A percentile compares a stretch with the other conserved stretches of the same genome.
Conservation (phyloP, 139 green algal genomes). For the Eudorina sp. region DNA sequence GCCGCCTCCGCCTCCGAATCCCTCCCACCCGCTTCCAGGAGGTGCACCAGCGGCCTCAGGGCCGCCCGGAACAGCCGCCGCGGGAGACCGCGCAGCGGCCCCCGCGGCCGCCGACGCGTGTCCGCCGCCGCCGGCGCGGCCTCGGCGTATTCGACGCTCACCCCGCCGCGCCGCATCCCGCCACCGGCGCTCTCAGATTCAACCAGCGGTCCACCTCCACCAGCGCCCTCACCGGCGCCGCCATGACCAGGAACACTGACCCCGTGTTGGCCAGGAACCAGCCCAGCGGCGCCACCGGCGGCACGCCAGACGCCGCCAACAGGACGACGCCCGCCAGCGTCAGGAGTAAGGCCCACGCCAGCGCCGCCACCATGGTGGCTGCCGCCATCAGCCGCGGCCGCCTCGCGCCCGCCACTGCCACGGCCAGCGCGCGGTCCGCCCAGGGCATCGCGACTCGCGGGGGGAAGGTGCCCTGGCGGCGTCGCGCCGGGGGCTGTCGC, state of each 20-base stretch:
- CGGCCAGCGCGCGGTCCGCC: neutral
- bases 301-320: neutral
- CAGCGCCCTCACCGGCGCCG: neutral
- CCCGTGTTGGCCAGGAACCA: conserved; percentile 3
- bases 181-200: neutral
- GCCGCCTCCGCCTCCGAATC: too few species aligned
- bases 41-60: neutral
- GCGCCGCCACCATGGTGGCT: neutral
- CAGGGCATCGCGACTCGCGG: too few species aligned
- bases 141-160: neutral
- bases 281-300: neutral
- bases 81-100: neutral
- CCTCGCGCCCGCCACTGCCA: neutral
- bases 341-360: neutral
- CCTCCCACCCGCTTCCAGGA: neutral
- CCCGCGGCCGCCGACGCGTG: neutral
- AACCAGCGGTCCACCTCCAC: neutral
- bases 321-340: neutral
- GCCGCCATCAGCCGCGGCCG: neutral
- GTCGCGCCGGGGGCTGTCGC: neutral
- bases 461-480: too few species aligned
- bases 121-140: neutral
- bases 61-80: neutral
- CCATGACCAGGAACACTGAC: neutral
- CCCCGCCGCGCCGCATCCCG: neutral